These are phyloP conservation scores for Nadsonia starkeyi-henricii DNA, from an alignment of 1,139 yeast species.

Conservation along the genomic window DNA sequence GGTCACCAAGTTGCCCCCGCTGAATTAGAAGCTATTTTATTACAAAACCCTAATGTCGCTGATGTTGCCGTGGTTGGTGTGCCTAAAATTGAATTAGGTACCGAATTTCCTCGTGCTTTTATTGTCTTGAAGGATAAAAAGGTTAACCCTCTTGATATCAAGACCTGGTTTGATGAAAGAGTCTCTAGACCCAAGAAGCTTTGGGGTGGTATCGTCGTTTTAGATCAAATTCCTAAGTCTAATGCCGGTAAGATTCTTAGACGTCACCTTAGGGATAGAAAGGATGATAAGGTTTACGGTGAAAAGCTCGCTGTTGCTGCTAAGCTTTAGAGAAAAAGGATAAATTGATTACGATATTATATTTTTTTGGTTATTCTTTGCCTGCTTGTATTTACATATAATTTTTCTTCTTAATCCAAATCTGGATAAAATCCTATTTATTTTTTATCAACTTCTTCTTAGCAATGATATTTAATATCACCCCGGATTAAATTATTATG, in stretches of 20 bases:
- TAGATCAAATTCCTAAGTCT: slow-evolving; percentile 23
- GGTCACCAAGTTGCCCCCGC: slow-evolving; percentile 81
- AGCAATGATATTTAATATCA: no score
- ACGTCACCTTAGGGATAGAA: slow-evolving; percentile 16
- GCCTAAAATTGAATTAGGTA: slow-evolving; percentile 19
- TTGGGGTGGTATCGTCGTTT: slow-evolving; percentile 24
- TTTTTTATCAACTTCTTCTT: no score
- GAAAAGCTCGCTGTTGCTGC: not conserved
- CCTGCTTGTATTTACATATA: no score
- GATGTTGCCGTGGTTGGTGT: slow-evolving; percentile 27
- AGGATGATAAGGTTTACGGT: slow-evolving; percentile 4
- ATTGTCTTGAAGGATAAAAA: slow-evolving; percentile 17
- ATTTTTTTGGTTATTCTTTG: no score
- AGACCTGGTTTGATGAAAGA: slow-evolving; percentile 18
- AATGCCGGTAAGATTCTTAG: slow-evolving; percentile 25
- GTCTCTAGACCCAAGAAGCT: slow-evolving; percentile 25
- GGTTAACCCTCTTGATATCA: slow-evolving; percentile 10
- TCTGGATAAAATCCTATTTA: no score
- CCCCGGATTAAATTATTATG: no score
- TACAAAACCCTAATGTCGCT: slow-evolving; percentile 28
- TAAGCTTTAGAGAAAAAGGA: not conserved
- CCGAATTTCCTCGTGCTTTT: slow-evolving; percentile 27
- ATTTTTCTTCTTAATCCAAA: no score
- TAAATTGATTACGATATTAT: no score
- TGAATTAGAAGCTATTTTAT: slow-evolving; percentile 51